Base-by-base conservation (phyloP, 805 yeast genomes). In the Yamadazyma sp. region DNA sequence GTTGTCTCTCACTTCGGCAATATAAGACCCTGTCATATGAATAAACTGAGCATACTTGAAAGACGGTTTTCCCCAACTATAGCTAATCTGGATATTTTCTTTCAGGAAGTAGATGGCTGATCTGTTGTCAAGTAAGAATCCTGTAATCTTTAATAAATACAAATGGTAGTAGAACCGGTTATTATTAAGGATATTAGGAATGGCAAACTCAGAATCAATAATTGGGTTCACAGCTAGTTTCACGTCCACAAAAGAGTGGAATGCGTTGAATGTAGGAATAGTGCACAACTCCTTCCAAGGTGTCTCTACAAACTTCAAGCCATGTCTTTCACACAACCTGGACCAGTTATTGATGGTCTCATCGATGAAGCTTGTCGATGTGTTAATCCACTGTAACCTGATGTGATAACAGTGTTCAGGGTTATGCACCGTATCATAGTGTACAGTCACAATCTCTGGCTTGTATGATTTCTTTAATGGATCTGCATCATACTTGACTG, bases 361-460 rank as follows among this genome's bases (percentile, higher is more conserved):
- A 29, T 59, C 64, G 28, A 64, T 57, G 37, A 63, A 62, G 54
- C 84, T 85, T 2, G 95, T 84, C 0, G 98, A 88, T 0, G 95
- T 80, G 43, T 84, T 87, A 21, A 91, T 64, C 99, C 99, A 93
- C 55, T 93, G 97, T 10, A 91, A 59, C 32, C 96, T 70, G 21
- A 93, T 74, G 53, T 91, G 98, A 64, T 82, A 93, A 54, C 97
- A 90, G 52, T 90, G 95, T 48, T 85, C 91, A 0, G 97, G 96
- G 54, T 90, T 91, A 57, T 89, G 96, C 3, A 90, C 90, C 29
- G 82, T 73, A 55, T 93, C 99, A 53, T 87, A 86, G 60, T 91
- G 97, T 1, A 93, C 88, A 5, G 80, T 78, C 30, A 89, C 69
- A 2, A 80, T 59, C 49, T 93, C 99, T 0, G 84, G 83, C 39